A percentile compares a stretch with the other conserved stretches of the same genome.
Conservation (phyloP, 139 green algal genomes). For the Coccomyxa sp. region DNA sequence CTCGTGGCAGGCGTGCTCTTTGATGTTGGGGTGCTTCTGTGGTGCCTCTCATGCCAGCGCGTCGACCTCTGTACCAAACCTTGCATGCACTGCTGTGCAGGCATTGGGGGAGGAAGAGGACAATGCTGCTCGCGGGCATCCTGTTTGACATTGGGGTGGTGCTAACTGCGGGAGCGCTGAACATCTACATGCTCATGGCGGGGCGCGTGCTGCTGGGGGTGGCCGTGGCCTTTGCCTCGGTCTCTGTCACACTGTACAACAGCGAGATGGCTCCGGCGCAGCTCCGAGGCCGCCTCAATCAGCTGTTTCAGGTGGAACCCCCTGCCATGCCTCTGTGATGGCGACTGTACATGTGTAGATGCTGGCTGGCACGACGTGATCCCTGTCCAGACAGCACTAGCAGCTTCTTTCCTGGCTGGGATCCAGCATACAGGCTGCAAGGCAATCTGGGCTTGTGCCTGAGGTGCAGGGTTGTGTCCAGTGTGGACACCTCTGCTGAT, state of each 20-base stretch:
- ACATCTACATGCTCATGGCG: slow-evolving; percentile 53
- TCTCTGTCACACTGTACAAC: slow-evolving; percentile 37
- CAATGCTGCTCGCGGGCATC: slow-evolving; percentile 21
- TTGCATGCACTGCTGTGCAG: not conserved
- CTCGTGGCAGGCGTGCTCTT: slow-evolving; percentile 21
- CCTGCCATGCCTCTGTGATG: not conserved
- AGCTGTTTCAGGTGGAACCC: slow-evolving; percentile 19
- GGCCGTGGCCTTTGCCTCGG: slow-evolving; percentile 66
- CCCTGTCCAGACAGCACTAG: not conserved
- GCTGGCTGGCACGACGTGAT: not conserved
- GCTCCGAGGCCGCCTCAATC: slow-evolving; percentile 22
- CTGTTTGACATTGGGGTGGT: slow-evolving; percentile 24
- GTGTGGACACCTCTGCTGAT: too few relatives aligned
- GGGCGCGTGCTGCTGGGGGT: slow-evolving; percentile 70
- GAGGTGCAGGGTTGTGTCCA: too few relatives aligned
- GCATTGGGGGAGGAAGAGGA: slow-evolving; percentile 15
- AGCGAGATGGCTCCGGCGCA: slow-evolving; percentile 39
- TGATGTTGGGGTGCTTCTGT: slow-evolving; percentile 19
- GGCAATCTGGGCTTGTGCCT: not conserved
- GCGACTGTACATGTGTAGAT: too few relatives aligned
- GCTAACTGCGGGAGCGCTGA: not conserved
- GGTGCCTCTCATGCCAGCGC: too few relatives aligned
- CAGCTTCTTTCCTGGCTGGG: not conserved
- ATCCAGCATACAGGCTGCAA: too few relatives aligned
- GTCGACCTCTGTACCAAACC: too few relatives aligned